phyloP scores from a whole-genome alignment of 345 rosid species.

The Noccaea caerulescens region DNA sequence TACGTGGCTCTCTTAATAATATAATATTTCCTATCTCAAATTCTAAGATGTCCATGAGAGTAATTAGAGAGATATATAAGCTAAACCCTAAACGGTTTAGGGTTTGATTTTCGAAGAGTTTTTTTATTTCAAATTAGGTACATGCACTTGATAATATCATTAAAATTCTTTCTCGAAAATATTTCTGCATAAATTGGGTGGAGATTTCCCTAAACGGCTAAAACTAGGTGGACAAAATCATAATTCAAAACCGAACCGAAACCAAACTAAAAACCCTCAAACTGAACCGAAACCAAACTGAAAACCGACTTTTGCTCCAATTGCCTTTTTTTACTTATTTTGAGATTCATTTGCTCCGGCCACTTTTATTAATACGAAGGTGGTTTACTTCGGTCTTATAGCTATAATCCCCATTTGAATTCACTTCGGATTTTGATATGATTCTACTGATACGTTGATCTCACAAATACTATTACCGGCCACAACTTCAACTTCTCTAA shows the following conservation, averaged over 20 bases:
- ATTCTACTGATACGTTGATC: background rate
- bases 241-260: too few species aligned
- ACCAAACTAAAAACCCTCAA: too few species aligned
- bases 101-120: background rate
- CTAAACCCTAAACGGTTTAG: background rate
- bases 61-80: background rate
- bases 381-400: background rate
- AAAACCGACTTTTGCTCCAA: background rate
- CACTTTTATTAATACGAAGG: too few species aligned
- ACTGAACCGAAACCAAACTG: background rate
- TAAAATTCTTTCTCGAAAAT: background rate
- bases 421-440: background rate
- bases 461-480: slow-evolving; percentile 1
- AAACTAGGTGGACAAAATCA: background rate
- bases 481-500: background rate
- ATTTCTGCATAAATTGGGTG: background rate
- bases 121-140: background rate
- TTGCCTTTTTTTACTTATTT: background rate
- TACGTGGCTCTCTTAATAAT: too few species aligned
- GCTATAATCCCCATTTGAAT: background rate
- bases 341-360: too few species aligned
- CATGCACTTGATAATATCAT: background rate
- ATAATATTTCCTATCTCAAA: too few species aligned
- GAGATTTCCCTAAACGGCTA: background rate
- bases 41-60: too few species aligned